These are phyloP conservation scores for Pleurotus citrinopileatus DNA, from an alignment of 768 basidiomycete species.

Conservation along the genomic window DNA sequence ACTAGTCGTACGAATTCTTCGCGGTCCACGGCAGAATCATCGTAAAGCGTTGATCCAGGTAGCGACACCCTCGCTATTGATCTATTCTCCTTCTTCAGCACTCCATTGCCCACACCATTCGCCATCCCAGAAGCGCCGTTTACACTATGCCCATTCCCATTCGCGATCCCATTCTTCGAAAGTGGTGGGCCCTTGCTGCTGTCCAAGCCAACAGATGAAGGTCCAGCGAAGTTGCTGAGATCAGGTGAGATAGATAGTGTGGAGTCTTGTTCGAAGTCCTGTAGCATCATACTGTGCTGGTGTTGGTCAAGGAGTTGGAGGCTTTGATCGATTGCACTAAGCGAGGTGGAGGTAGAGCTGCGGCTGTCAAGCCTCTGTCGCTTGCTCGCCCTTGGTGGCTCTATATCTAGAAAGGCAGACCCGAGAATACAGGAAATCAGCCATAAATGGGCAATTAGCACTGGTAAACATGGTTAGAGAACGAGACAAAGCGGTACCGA, in stretches of 20 bases:
- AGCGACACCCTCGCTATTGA: slow-evolving; percentile 60
- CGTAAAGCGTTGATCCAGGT: slow-evolving; percentile 73
- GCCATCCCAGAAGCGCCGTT: slow-evolving; percentile 30
- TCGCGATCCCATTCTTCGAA: slow-evolving; percentile 38
- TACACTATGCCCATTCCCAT: slow-evolving; percentile 38
- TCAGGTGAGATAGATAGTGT: slow-evolving; percentile 43
- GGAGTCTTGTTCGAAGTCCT: slow-evolving; percentile 48
- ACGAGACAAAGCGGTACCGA: slow-evolving; percentile 29
- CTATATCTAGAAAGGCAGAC: slow-evolving; percentile 35
- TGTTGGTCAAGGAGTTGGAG: slow-evolving; percentile 24
- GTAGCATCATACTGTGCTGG: slow-evolving; percentile 47
- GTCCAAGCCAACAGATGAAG: slow-evolving; percentile 43
- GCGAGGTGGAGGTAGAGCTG: slow-evolving; percentile 26
- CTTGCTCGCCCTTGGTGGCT: slow-evolving; percentile 60
- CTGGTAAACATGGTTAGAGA: slow-evolving; percentile 11
- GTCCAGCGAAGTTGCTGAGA: slow-evolving; percentile 45
- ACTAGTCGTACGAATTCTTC: slow-evolving; percentile 91
- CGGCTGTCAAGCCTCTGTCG: slow-evolving; percentile 60
- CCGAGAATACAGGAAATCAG: slow-evolving; percentile 5
- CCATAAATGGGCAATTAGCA: slow-evolving; percentile 12
- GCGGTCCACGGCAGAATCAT: slow-evolving; percentile 75
- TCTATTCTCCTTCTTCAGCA: slow-evolving; percentile 44
- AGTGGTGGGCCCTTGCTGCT: slow-evolving; percentile 23
- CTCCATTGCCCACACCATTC: slow-evolving; percentile 42
- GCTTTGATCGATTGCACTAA: slow-evolving; percentile 29